phyloP scores from a whole-genome alignment of 2,329 filamentous ascomycete genomes.

The Talaromyces sp. region DNA sequence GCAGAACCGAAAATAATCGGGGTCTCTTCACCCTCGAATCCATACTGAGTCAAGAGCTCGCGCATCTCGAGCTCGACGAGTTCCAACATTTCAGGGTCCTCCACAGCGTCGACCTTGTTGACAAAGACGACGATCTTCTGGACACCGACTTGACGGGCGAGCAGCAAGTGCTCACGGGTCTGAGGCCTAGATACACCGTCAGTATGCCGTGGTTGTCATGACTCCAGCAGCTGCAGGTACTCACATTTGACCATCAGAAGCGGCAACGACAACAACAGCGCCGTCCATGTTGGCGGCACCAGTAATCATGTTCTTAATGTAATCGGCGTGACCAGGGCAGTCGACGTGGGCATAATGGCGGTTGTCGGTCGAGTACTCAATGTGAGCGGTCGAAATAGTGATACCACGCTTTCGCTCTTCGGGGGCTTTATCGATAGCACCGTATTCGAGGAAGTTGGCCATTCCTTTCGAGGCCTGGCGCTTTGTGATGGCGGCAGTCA shows the following conservation, averaged over 20 bases:
- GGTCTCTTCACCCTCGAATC: slow-evolving; percentile 96
- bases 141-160: slow-evolving; percentile 96
- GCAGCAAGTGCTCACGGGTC: slow-evolving; percentile 95
- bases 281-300: slow-evolving; percentile 99
- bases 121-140: slow-evolving; percentile 98
- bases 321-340: slow-evolving; percentile 99
- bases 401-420: slow-evolving; percentile 99
- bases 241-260: slow-evolving; percentile 95
- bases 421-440: slow-evolving; percentile 95
- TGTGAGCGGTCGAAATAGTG: slow-evolving; percentile 96
- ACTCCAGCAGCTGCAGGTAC: slow-evolving; percentile 14
- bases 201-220: slow-evolving; percentile 10
- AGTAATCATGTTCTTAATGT: slow-evolving; percentile 99
- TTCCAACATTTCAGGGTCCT: slow-evolving; percentile 99
- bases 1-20: slow-evolving; percentile 97
- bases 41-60: slow-evolving; percentile 85
- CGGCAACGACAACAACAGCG: slow-evolving; percentile 96
- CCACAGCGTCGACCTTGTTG: slow-evolving; percentile 97
- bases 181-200: slow-evolving; percentile 60
- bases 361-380: slow-evolving; percentile 91
- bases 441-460: slow-evolving; percentile 94
- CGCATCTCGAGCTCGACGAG: slow-evolving; percentile 99
- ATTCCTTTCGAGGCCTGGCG: slow-evolving; percentile 90
- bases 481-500: slow-evolving; percentile 98
- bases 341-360: slow-evolving; percentile 99